These are phyloP conservation scores for Phytophthora rubi DNA, from an alignment of 352 stramenopile genomes.

Conservation along the genomic window DNA sequence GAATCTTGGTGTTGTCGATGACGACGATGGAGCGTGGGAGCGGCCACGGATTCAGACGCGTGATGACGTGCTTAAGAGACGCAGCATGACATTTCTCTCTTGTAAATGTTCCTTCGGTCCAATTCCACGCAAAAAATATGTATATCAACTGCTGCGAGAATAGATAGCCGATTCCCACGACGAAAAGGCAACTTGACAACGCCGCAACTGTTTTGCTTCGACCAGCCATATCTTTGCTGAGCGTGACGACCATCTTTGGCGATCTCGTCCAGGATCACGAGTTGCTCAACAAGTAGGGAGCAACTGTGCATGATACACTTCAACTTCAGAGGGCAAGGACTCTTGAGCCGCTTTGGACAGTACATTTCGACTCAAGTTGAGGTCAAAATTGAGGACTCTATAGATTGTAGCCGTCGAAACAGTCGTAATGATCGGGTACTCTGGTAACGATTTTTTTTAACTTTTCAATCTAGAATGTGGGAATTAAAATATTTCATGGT, in stretches of 20 bases:
- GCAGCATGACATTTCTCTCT: neutral
- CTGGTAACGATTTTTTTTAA: too few species aligned
- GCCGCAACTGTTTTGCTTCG: neutral
- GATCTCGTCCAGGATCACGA: neutral
- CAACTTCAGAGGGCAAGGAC: slow-evolving; percentile 1
- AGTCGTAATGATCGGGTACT: too few species aligned
- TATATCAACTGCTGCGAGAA: neutral
- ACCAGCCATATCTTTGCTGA: neutral
- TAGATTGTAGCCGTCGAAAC: too few species aligned
- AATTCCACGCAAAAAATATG: neutral
- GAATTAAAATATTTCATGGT: too few species aligned
- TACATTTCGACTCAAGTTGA: slow-evolving; percentile 9
- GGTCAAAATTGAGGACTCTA: neutral
- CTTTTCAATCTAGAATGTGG: too few species aligned
- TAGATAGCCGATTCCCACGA: neutral
- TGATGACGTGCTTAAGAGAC: neutral
- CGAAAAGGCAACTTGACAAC: neutral
- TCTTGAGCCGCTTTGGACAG: slow-evolving; percentile 10
- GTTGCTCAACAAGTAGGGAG: neutral
- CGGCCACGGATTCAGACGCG: neutral
- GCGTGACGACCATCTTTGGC: neutral
- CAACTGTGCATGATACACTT: neutral
- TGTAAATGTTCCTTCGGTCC: neutral
- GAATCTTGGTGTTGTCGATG: neutral
- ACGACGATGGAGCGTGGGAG: neutral